Evolutionary conservation across 805 yeast genomes (phyloP), one percentile per base, ranked within the genome.

Genomic region (Ogataea ganodermae): DNA sequence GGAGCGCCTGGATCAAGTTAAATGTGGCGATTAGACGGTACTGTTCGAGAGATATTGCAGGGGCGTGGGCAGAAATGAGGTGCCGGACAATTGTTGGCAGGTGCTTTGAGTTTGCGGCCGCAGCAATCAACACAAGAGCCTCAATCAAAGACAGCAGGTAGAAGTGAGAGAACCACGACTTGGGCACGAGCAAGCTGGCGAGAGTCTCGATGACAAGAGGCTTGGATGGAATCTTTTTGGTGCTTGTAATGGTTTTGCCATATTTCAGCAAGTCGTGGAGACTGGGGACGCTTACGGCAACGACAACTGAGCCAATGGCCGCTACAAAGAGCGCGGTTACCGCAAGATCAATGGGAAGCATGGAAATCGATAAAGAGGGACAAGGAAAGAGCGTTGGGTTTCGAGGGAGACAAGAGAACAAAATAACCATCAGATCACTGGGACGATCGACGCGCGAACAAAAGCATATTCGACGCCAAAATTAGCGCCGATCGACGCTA

Each of bases 161-260:
- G 55, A 81, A 86, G 57, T 86, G 89, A 2, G 68, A 57, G 57
- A 86, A 86, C 74, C 75, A 80, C 10, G 73, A 52, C 58, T 84
- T 86, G 0, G 89, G 87, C 0, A 84, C 84, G 10, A 80, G 79
- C 3, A 46, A 8, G 17, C 33, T 13, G 5, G 44, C n/a, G 6
- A 40, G 8, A 7, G 13, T 30, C 17, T 20, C 23, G 33, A 40
- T 13, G 16, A 30, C 3, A 6, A 16, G 21, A 6, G 18, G 28
- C 3, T 13, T 18, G 4, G 22, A 30, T 12, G 27, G 20, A 2
- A 9, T 28, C 6, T 23, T 12, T 10, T 26, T 30, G 14, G 48
- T 44, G 8, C 30, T 20, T 5, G 21, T 35, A 31, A 66, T 50
- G 0, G 80, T 74, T 55, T 76, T 76, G 2, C 81, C 80, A 55